Evolutionary conservation across 2,329 filamentous ascomycete genomes (phyloP), one percentile per base, ranked within the genome.

Genomic region (Colletotrichum simmondsii): DNA sequence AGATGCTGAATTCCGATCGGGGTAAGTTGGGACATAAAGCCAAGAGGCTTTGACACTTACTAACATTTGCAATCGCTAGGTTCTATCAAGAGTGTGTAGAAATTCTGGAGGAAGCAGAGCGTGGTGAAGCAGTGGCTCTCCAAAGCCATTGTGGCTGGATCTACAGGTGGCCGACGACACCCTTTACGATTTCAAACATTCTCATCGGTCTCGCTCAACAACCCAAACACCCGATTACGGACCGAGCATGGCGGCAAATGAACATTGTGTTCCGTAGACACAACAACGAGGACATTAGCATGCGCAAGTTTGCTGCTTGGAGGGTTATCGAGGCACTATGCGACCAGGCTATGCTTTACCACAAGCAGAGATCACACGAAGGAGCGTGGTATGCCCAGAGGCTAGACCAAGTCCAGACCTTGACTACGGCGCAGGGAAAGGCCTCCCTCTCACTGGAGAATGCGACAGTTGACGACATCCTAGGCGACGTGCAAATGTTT

Each of bases 371-470:
- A 57, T 49, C 70, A 56, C 60, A 77, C 74, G 54, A 77, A 65
- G 56, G 72, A 53, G 52, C 77, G 59, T 57, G 76, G 77, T 76
- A 78, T 73, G 32, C 72, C 69, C 65, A 74, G 67, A 56, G 69
- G n/a, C 74, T 76, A 28, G 76, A 75, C 11, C 60, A 71, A 22
- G 73, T 72, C 64, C 59, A 64, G 62, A 19, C 7, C 0, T 42
- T 22, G 46, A 35, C 7, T 7, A 24, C 12, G 5, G 49, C 59
- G 19, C 60, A 70, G 49, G 28, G 62, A 6, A 58, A 57, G 3
- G 7, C 46, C 8, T 30, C 67, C n/a, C 26, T 71, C 0, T 46
- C 53, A 0, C 57, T 71, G 3, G 62, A 73, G n/a, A 66, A 71
- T 8, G 67, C 71, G 32, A 71, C 68, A 12, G 58, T 73, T 10